Conservation (phyloP, 768 basidiomycete genomes). For the Phlebiopsis flavidoalba region DNA sequence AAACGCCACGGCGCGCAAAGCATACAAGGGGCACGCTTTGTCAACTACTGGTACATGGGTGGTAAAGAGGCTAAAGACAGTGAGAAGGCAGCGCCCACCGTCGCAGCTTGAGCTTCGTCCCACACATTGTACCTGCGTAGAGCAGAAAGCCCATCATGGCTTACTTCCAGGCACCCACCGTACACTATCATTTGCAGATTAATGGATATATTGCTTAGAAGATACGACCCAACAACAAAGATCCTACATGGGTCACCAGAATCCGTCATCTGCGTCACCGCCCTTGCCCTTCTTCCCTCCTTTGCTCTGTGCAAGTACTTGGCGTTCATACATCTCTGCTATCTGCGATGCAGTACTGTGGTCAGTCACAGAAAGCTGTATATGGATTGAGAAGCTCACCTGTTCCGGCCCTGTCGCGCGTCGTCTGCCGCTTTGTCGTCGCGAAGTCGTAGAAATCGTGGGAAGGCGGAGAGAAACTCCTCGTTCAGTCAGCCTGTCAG, state of each 20-base stretch:
- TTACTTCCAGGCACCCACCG: background rate
- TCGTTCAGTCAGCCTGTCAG: constrained; percentile 69
- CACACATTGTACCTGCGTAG: background rate
- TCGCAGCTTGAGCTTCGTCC: background rate
- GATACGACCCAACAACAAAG: background rate
- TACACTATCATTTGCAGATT: background rate
- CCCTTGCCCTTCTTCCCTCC: constrained; percentile 64
- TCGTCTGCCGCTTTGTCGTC: constrained; percentile 94
- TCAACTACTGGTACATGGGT: constrained; percentile 88
- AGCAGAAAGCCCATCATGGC: background rate
- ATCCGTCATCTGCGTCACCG: constrained; percentile 65
- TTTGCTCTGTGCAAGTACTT: constrained; percentile 74
- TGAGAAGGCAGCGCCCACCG: background rate
- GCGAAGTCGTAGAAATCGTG: constrained; percentile 85
- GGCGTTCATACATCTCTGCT: constrained; percentile 91
- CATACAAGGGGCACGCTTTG: constrained; percentile 78
- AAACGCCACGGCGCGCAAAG: constrained; percentile 79
- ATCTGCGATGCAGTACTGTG: constrained; percentile 41
- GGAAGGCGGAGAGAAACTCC: constrained; percentile 96
- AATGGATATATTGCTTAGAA: background rate
- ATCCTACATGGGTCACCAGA: constrained; percentile 50
- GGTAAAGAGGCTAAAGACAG: constrained; percentile 66
- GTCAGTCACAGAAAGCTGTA: constrained; percentile 7
- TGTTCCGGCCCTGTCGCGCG: constrained; percentile 89
- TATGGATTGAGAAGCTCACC: constrained; percentile 37